These are phyloP conservation scores for Exsudoporus frostii DNA, from an alignment of 768 basidiomycete species.

Conservation along the genomic window DNA sequence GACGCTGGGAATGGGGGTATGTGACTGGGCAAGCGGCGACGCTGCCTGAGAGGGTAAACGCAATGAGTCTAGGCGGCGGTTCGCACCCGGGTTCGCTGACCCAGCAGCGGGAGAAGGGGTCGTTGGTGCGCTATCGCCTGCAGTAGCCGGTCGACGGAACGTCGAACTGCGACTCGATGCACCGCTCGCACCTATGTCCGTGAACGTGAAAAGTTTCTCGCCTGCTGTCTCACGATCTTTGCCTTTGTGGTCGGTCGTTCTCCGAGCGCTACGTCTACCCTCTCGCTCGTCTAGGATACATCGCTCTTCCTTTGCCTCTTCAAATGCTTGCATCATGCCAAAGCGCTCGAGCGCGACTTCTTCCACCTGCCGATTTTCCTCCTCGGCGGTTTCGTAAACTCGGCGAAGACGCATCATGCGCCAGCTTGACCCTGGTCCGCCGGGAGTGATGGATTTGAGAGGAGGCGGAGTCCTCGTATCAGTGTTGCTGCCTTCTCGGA, in stretches of 20 bases:
- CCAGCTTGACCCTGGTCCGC: conserved; percentile 93
- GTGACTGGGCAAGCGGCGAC: conserved; percentile 58
- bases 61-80: conserved; percentile 58
- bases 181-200: conserved; percentile 58
- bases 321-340: conserved; percentile 78
- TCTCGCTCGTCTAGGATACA: conserved; percentile 82
- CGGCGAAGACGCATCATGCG: conserved; percentile 95
- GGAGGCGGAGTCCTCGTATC: conserved; percentile 38
- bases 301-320: conserved; percentile 86
- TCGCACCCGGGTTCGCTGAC: conserved; percentile 33
- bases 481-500: conserved; percentile 43
- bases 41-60: conserved; percentile 56
- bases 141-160: conserved; percentile 79
- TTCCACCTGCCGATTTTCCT: conserved; percentile 69
- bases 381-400: conserved; percentile 86
- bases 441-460: conserved; percentile 60
- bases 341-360: conserved; percentile 88
- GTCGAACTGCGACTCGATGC: conserved; percentile 79
- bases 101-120: conserved; percentile 49
- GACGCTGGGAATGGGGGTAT: conserved; percentile 87
- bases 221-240: conserved; percentile 37
- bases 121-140: conserved; percentile 49
- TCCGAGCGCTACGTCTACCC: conserved; percentile 44
- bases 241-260: conserved; percentile 34
- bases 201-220: conserved; percentile 65